Evolutionary conservation across 805 yeast species (phyloP).

Genomic region (Wickerhamiella domercqiae): DNA sequence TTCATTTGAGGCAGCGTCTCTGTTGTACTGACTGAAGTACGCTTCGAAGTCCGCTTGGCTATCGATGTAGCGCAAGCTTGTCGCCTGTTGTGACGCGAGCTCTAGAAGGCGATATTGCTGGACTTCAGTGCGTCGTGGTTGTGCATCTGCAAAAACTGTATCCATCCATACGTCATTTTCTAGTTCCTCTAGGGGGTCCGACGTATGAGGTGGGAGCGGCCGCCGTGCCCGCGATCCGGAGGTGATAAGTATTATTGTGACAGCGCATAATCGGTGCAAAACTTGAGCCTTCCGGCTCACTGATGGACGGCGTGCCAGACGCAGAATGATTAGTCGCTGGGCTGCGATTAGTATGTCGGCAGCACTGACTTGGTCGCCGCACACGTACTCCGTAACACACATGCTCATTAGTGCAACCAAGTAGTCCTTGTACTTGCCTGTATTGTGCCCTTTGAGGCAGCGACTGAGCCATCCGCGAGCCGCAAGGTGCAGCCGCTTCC

Average conservation of each 20-base stretch:
- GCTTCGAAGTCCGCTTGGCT: slow-evolving; percentile 16
- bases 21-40: slow-evolving; percentile 16
- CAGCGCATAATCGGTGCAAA: slow-evolving; percentile 63
- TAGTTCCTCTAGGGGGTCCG: not conserved
- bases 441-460: slow-evolving; percentile 36
- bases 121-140: slow-evolving; percentile 3
- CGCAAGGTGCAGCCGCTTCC: slow-evolving; percentile 58
- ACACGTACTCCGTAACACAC: slow-evolving; percentile 67
- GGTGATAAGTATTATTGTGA: slow-evolving; percentile 44
- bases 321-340: slow-evolving; percentile 54
- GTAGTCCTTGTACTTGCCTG: slow-evolving; percentile 63
- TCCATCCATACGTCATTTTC: slow-evolving; percentile 17
- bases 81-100: slow-evolving; percentile 7
- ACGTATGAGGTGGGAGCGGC: slow-evolving; percentile 25
- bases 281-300: slow-evolving; percentile 62
- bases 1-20: slow-evolving; percentile 5
- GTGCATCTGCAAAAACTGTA: slow-evolving; percentile 16
- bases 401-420: slow-evolving; percentile 69
- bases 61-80: slow-evolving; percentile 15
- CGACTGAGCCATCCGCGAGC: slow-evolving; percentile 53
- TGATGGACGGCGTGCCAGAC: slow-evolving; percentile 50
- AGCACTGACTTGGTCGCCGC: slow-evolving; percentile 41
- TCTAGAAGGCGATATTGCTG: slow-evolving; percentile 6
- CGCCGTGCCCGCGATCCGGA: slow-evolving; percentile 29
- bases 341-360: slow-evolving; percentile 72